A percentile compares a stretch with the other conserved stretches of the same genome.
These are phyloP conservation scores for Exophiala lecanii-corni DNA, from an alignment of 2,329 filamentous ascomycete genomes.

Conservation along the genomic window DNA sequence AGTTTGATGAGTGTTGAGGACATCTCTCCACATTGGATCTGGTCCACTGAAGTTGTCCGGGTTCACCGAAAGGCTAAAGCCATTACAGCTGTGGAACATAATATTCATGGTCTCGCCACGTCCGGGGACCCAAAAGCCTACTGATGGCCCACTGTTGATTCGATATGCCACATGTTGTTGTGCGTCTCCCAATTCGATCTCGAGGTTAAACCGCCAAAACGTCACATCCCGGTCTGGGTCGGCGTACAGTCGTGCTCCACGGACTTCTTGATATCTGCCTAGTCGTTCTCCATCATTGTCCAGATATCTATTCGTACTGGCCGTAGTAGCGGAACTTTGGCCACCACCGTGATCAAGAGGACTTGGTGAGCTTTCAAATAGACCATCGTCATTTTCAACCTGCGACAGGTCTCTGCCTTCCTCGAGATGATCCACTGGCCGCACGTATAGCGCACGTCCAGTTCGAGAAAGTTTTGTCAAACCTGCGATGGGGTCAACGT, in stretches of 20 bases:
- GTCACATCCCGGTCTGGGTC: slow-evolving; percentile 83
- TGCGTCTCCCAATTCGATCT: slow-evolving; percentile 72
- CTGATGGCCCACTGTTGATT: slow-evolving; percentile 84
- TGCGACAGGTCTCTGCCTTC: slow-evolving; percentile 73
- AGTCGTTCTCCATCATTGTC: slow-evolving; percentile 69
- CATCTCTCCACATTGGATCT: slow-evolving; percentile 94
- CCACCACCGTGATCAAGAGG: slow-evolving; percentile 37
- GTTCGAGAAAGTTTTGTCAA: slow-evolving; percentile 79
- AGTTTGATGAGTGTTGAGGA: slow-evolving; percentile 85
- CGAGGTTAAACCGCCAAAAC: slow-evolving; percentile 96
- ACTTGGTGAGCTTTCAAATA: slow-evolving; percentile 66
- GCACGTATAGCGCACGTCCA: slow-evolving; percentile 81
- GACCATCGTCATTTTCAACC: slow-evolving; percentile 72
- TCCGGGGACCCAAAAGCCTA: slow-evolving; percentile 92
- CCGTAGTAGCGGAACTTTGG: slow-evolving; percentile 36
- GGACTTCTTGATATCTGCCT: slow-evolving; percentile 76
- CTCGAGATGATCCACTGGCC: slow-evolving; percentile 79
- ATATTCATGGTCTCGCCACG: slow-evolving; percentile 88
- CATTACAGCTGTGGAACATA: slow-evolving; percentile 98
- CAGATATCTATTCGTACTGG: slow-evolving; percentile 43
- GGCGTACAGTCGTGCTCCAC: slow-evolving; percentile 73
- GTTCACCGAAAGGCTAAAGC: slow-evolving; percentile 78
- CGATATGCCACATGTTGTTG: slow-evolving; percentile 90
- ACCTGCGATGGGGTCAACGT: slow-evolving; percentile 84
- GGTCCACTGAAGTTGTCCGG: slow-evolving; percentile 80